Conservation (phyloP, 495 filamentous ascomycete species). For the Baudoinia panamericana region DNA sequence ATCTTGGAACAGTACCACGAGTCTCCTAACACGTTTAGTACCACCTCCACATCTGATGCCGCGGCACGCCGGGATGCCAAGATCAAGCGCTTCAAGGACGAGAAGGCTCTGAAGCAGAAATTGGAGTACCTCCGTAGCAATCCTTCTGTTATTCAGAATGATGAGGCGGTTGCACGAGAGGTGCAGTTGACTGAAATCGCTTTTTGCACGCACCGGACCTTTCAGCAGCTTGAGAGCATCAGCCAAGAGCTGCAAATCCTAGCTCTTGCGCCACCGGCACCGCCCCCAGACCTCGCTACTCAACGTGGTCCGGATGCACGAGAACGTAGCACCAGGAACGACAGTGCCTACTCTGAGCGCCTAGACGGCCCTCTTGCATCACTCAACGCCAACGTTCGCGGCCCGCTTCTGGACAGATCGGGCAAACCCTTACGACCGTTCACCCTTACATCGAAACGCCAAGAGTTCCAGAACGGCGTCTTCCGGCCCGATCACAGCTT, state of each 20-base stretch:
- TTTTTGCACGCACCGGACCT: slow-evolving; percentile 63
- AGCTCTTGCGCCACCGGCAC: slow-evolving; percentile 49
- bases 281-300: slow-evolving; percentile 18
- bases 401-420: slow-evolving; percentile 64
- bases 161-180: slow-evolving; percentile 66
- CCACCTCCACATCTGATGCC: slow-evolving; percentile 55
- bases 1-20: slow-evolving; percentile 60
- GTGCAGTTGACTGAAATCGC: slow-evolving; percentile 63
- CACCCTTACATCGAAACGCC: slow-evolving; percentile 58
- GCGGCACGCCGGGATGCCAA: slow-evolving; percentile 64
- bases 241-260: slow-evolving; percentile 75
- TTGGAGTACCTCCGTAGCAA: slow-evolving; percentile 59
- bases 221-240: slow-evolving; percentile 72
- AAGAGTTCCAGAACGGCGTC: slow-evolving; percentile 66
- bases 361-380: slow-evolving; percentile 51
- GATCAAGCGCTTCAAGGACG: slow-evolving; percentile 69
- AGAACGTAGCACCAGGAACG: slow-evolving; percentile 23
- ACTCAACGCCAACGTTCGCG: slow-evolving; percentile 40
- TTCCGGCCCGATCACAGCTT: slow-evolving; percentile 85
- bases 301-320: slow-evolving; percentile 19
- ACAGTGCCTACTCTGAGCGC: slow-evolving; percentile 58
- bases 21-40: slow-evolving; percentile 51
- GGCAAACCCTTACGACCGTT: slow-evolving; percentile 89
- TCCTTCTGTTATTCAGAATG: slow-evolving; percentile 45
- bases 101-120: slow-evolving; percentile 75